Evolutionary conservation across 202 grass and related monocot species (phyloP).

Genomic region (Panicum virgatum): DNA sequence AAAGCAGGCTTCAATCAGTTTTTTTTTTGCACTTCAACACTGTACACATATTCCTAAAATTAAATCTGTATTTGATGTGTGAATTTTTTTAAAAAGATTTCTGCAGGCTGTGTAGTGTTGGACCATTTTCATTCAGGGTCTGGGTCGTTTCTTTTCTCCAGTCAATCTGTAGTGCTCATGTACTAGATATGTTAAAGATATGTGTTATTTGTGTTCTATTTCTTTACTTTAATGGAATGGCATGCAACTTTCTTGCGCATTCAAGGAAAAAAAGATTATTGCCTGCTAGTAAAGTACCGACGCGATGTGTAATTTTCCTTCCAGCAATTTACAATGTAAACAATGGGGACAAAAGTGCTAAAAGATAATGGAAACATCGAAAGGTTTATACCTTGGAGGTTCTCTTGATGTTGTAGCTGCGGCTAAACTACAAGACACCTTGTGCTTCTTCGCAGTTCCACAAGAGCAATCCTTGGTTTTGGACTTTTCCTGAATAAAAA

Average conservation of each 20-base stretch:
- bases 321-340: neutral
- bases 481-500: constrained; percentile 42
- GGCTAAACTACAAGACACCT: constrained; percentile 49
- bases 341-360: neutral
- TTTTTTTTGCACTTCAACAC: neutral
- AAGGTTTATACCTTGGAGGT: constrained; percentile 41
- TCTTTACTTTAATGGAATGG: neutral
- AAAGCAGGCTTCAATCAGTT: neutral
- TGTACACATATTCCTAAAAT: neutral
- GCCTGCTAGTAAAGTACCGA: neutral
- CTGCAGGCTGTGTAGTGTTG: neutral
- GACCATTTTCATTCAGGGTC: neutral
- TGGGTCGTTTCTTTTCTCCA: neutral
- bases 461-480: constrained; percentile 62
- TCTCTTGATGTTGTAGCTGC: constrained; percentile 34
- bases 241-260: neutral
- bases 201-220: neutral
- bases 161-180: neutral
- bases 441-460: constrained; percentile 64
- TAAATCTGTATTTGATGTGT: neutral
- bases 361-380: neutral
- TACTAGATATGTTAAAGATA: neutral
- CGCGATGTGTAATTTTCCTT: neutral
- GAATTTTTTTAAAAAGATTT: neutral
- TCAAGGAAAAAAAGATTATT: neutral